Conservation (phyloP, 768 basidiomycete species). For the Hydnomerulius pinastri region DNA sequence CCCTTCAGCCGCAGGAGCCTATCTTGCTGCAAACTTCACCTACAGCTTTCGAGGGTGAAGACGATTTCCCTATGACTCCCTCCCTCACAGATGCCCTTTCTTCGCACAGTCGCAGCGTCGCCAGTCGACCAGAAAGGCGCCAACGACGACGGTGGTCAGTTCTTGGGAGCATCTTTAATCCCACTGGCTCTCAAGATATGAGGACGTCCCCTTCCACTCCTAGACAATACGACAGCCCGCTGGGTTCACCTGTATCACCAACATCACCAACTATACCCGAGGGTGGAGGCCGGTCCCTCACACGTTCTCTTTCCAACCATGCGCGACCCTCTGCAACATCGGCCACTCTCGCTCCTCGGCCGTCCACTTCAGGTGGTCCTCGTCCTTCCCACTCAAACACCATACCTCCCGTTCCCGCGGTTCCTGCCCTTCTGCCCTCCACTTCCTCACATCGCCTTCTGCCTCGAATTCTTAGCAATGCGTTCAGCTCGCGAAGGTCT, state of each 20-base stretch:
- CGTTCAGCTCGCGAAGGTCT: constrained; percentile 59
- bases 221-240: constrained; percentile 16
- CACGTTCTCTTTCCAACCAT: constrained; percentile 29
- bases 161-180: constrained; percentile 48
- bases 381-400: constrained; percentile 23
- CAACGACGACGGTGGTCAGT: constrained; percentile 75
- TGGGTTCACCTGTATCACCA: constrained; percentile 18
- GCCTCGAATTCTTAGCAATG: constrained; percentile 68
- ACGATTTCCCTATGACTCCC: constrained; percentile 45
- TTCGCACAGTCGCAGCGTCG: constrained; percentile 30
- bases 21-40: constrained; percentile 58
- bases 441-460: constrained; percentile 62
- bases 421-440: constrained; percentile 32
- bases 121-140: constrained; percentile 41
- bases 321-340: constrained; percentile 15
- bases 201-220: constrained; percentile 30
- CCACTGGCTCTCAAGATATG: constrained; percentile 24
- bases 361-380: constrained; percentile 37
- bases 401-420: constrained; percentile 22
- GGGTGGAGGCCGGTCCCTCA: constrained; percentile 18
- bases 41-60: constrained; percentile 40
- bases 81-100: constrained; percentile 48
- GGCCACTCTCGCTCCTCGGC: constrained; percentile 22
- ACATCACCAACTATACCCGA: constrained; percentile 22
- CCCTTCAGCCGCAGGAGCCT: constrained; percentile 64